phyloP scores from a whole-genome alignment of 1,284 basidiomycete species.

The Trichosporon inkin region DNA sequence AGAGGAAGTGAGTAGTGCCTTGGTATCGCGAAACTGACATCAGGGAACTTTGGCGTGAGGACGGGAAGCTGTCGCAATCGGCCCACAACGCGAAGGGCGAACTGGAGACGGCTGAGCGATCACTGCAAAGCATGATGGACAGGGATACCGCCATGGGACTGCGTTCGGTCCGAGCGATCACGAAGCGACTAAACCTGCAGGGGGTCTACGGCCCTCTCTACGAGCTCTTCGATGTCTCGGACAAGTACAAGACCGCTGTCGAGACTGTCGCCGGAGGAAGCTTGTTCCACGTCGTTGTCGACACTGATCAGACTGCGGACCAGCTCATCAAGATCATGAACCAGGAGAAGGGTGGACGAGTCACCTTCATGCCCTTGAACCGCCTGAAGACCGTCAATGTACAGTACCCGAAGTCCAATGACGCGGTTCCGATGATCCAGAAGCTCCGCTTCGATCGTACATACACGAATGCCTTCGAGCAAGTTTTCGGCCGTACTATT shows the following conservation, averaged over 20 bases:
- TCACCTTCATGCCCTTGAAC: conserved; percentile 98
- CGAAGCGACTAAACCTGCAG: conserved; percentile 64
- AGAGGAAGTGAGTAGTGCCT: conserved; percentile 60
- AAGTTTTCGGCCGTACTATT: conserved; percentile 97
- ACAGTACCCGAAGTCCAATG: conserved; percentile 68
- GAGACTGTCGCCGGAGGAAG: conserved; percentile 87
- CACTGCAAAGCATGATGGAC: conserved; percentile 88
- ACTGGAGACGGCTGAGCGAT: conserved; percentile 71
- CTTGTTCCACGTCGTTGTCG: conserved; percentile 96
- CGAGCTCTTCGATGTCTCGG: conserved; percentile 84
- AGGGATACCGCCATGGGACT: conserved; percentile 90
- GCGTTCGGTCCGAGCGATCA: conserved; percentile 75
- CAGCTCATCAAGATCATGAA: conserved; percentile 87
- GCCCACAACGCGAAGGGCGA: conserved; percentile 74
- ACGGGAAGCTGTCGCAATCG: conserved; percentile 76
- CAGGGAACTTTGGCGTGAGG: conserved; percentile 86
- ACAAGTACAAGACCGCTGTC: conserved; percentile 89
- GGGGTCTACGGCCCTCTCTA: conserved; percentile 90
- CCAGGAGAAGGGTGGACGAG: conserved; percentile 83
- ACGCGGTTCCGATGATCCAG: conserved; percentile 80
- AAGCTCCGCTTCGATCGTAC: conserved; percentile 73
- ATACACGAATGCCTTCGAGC: conserved; percentile 82
- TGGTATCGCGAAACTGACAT: conserved; percentile 8
- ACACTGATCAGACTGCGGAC: conserved; percentile 86
- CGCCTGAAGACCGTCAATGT: conserved; percentile 74